These are phyloP conservation scores for Tolypocladium guangdongense DNA, from an alignment of 2,329 filamentous ascomycete genomes.

Conservation along the genomic window DNA sequence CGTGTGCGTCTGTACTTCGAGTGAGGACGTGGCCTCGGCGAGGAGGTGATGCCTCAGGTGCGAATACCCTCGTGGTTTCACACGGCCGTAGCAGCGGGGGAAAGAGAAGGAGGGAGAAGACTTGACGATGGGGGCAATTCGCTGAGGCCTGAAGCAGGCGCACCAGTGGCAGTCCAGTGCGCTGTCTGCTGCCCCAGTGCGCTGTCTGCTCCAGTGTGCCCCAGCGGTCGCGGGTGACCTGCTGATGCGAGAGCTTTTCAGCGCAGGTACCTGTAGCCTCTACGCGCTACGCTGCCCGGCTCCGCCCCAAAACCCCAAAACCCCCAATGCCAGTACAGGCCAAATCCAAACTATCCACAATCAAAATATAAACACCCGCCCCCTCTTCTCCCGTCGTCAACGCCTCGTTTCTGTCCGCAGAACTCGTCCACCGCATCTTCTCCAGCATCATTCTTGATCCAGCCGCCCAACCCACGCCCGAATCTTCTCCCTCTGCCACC, in stretches of 20 bases:
- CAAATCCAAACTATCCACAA: constrained; percentile 15
- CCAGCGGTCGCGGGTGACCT: background rate
- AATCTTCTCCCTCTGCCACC: background rate
- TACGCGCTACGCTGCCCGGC: background rate
- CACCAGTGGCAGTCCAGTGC: background rate
- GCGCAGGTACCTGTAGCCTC: background rate
- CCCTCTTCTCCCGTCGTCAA: constrained; percentile 14
- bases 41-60: background rate
- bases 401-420: constrained; percentile 10
- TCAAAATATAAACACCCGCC: constrained; percentile 20
- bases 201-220: background rate
- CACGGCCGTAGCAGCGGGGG: background rate
- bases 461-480: background rate
- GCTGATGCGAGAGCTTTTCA: background rate
- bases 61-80: background rate
- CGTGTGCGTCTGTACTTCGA: background rate
- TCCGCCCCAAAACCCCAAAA: constrained; percentile 4
- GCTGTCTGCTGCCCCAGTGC: too few relatives aligned
- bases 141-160: background rate
- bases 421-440: constrained; percentile 12
- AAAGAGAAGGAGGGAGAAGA: background rate
- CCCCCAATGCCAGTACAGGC: constrained; percentile 7
- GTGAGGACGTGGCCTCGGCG: background rate
- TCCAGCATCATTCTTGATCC: constrained; percentile 8
- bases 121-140: background rate